Conservation (phyloP, 768 basidiomycete species). For the Podaxis carcinomalis region DNA sequence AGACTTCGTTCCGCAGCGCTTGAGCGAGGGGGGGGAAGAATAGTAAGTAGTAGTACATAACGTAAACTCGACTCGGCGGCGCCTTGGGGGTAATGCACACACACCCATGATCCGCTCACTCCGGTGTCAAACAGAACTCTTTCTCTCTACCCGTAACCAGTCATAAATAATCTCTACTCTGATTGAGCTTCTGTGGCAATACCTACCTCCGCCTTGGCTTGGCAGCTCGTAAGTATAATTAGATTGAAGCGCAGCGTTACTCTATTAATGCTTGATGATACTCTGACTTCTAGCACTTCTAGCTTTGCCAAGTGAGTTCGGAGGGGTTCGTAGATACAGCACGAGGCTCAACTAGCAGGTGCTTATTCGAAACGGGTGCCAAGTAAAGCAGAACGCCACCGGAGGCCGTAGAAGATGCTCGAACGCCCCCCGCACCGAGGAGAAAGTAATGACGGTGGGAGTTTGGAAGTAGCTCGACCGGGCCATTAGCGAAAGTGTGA, state of each 20-base stretch:
- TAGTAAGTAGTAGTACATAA: not conserved
- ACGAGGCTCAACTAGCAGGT: too few relatives aligned
- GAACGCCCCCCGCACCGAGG: too few relatives aligned
- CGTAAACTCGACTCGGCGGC: not conserved
- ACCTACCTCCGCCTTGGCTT: not conserved
- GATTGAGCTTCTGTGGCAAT: not conserved
- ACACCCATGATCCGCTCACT: not conserved
- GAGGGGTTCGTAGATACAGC: too few relatives aligned
- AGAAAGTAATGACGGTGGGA: too few relatives aligned
- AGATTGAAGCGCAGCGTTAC: not conserved
- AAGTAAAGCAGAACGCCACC: too few relatives aligned
- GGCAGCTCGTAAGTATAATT: not conserved
- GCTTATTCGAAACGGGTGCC: too few relatives aligned
- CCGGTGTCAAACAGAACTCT: not conserved
- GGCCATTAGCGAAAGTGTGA: too few relatives aligned
- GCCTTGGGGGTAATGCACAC: not conserved
- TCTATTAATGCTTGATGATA: not conserved
- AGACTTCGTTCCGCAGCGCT: too few relatives aligned
- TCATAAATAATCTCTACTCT: not conserved
- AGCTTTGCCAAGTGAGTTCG: too few relatives aligned
- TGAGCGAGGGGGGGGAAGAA: not conserved
- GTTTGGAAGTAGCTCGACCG: too few relatives aligned
- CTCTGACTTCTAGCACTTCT: too few relatives aligned
- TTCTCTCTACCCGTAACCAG: not conserved
- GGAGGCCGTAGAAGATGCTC: too few relatives aligned